Conservation (phyloP, 768 basidiomycete genomes). For the Leccinum disarticulatum region DNA sequence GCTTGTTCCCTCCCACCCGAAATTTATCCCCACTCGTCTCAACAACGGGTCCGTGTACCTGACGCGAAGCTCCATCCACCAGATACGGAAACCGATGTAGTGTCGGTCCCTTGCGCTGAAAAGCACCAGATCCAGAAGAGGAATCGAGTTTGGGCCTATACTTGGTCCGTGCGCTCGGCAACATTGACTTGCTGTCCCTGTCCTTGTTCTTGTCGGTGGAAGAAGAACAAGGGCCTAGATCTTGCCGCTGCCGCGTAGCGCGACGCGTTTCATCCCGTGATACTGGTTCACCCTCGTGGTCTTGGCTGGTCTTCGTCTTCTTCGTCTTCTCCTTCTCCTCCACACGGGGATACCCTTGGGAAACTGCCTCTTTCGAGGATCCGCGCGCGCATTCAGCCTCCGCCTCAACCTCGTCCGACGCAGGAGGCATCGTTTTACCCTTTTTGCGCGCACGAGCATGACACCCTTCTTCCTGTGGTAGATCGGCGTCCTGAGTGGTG, state of each 20-base stretch:
- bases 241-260: neutral
- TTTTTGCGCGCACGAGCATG: slow-evolving; percentile 28
- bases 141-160: slow-evolving; percentile 23
- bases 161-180: slow-evolving; percentile 32
- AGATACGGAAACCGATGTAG: slow-evolving; percentile 21
- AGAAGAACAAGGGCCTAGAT: neutral
- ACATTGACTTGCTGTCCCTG: slow-evolving; percentile 2
- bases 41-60: slow-evolving; percentile 7
- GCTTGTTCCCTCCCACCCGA: neutral
- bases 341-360: slow-evolving; percentile 2
- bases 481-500: slow-evolving; percentile 28
- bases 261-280: slow-evolving; percentile 7
- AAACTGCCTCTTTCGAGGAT: slow-evolving; percentile 19
- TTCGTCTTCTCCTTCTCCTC: neutral
- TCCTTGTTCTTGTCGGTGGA: neutral
- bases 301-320: neutral
- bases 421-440: slow-evolving; percentile 25
- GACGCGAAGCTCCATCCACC: slow-evolving; percentile 10
- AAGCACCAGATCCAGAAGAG: neutral
- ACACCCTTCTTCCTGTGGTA: slow-evolving; percentile 14
- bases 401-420: neutral
- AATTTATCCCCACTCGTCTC: slow-evolving; percentile 5
- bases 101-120: slow-evolving; percentile 18
- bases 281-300: slow-evolving; percentile 8
- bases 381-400: slow-evolving; percentile 10